phyloP scores from a whole-genome alignment of 2,329 filamentous ascomycete species.

The Neobulgaria alba region DNA sequence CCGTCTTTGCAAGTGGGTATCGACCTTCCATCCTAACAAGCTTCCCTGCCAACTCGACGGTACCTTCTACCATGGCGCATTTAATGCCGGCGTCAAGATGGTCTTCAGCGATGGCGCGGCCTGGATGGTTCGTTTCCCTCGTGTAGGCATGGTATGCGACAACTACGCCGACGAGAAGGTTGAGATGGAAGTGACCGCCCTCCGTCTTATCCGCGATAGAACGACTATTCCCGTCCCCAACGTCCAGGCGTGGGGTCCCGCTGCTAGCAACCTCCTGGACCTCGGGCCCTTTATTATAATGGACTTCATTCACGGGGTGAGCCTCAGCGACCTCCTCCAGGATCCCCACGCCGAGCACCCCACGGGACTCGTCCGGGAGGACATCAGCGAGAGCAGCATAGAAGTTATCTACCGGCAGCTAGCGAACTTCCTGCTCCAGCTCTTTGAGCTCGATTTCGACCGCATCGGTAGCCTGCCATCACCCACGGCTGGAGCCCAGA shows the following conservation, averaged over 20 bases:
- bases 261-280: conserved; percentile 7
- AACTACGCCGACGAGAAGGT: conserved; percentile 13
- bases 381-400: conserved; percentile 9
- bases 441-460: conserved; percentile 9
- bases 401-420: conserved; percentile 9
- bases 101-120: conserved; percentile 20
- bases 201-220: conserved; percentile 3
- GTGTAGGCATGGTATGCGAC: conserved; percentile 14
- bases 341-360: conserved; percentile 3
- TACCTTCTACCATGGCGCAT: conserved; percentile 28
- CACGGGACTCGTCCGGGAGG: conserved; percentile 7
- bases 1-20: conserved; percentile 25
- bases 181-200: conserved; percentile 7
- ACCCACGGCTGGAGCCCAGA: conserved; percentile 6
- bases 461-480: conserved; percentile 8
- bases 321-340: conserved; percentile 8
- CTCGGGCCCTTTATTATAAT: conserved; percentile 12
- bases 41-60: conserved; percentile 28
- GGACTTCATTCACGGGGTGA: conserved; percentile 9
- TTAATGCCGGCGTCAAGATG: conserved; percentile 29
- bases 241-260: conserved; percentile 7
- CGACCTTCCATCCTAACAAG: conserved; percentile 28
- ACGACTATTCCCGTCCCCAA: conserved; percentile 9
- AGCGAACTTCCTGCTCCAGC: conserved; percentile 10
- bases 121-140: conserved; percentile 11